phyloP scores from a whole-genome alignment of 768 basidiomycete genomes.

The Tricholoma hemisulphureum region DNA sequence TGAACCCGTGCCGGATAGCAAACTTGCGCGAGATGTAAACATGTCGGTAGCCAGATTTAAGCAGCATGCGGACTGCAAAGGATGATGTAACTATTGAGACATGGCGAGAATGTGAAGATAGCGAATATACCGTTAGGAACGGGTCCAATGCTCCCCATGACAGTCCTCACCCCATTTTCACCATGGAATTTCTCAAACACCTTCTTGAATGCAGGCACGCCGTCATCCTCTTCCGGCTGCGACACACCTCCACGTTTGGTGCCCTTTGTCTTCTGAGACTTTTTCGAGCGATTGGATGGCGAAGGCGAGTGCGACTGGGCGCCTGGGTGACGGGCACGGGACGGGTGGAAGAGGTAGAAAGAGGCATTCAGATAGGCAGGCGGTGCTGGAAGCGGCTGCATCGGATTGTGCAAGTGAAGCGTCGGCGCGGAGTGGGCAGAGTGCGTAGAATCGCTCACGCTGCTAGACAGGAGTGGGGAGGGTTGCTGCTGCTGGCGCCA shows the following conservation, averaged over 20 bases:
- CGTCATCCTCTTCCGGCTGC: conserved; percentile 39
- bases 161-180: conserved; percentile 91
- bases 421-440: conserved; percentile 42
- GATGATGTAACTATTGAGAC: neutral
- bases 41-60: conserved; percentile 88
- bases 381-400: conserved; percentile 54
- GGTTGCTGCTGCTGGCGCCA: conserved; percentile 61
- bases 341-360: conserved; percentile 63
- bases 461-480: conserved; percentile 22
- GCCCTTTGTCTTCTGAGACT: conserved; percentile 39
- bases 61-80: conserved; percentile 79
- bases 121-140: conserved; percentile 66
- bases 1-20: conserved; percentile 83
- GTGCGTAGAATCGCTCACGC: conserved; percentile 22
- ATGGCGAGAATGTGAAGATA: neutral
- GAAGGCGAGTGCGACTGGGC: conserved; percentile 32
- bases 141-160: conserved; percentile 89
- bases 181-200: conserved; percentile 84
- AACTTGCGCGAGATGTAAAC: conserved; percentile 97
- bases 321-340: conserved; percentile 29
- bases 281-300: conserved; percentile 39
- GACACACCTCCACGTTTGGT: conserved; percentile 31
- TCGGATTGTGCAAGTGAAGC: conserved; percentile 63
- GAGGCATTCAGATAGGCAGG: conserved; percentile 68
- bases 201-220: conserved; percentile 63